These are phyloP conservation scores for Tulasnella sp. DNA, from an alignment of 768 basidiomycete species.

Conservation along the genomic window DNA sequence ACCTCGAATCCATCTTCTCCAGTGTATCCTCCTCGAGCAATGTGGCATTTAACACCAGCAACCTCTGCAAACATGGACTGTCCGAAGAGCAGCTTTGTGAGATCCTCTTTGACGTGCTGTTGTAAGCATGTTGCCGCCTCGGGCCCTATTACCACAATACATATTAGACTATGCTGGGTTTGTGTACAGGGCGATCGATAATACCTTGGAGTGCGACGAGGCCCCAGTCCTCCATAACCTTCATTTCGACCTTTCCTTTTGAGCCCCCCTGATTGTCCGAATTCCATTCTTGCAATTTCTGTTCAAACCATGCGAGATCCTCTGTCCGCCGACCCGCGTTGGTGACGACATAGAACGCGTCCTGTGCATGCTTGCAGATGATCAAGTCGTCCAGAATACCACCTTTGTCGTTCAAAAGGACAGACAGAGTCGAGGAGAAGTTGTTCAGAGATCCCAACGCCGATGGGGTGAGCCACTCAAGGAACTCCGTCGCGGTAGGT, in stretches of 20 bases:
- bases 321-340: constrained; percentile 81
- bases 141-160: constrained; percentile 51
- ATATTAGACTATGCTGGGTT: neutral
- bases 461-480: constrained; percentile 85
- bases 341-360: constrained; percentile 89
- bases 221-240: constrained; percentile 76
- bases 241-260: constrained; percentile 53
- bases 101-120: constrained; percentile 59
- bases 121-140: constrained; percentile 74
- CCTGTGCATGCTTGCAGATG: constrained; percentile 70
- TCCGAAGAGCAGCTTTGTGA: constrained; percentile 70
- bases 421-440: constrained; percentile 76
- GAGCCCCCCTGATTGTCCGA: constrained; percentile 32
- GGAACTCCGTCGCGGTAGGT: constrained; percentile 61
- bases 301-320: constrained; percentile 68
- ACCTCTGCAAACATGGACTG: constrained; percentile 71
- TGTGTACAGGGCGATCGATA: constrained; percentile 18
- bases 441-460: constrained; percentile 56
- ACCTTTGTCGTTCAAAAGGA: constrained; percentile 77
- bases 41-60: constrained; percentile 68
- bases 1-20: constrained; percentile 99
- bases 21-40: constrained; percentile 92
- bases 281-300: constrained; percentile 72
- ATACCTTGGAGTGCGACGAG: constrained; percentile 82
- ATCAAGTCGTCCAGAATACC: constrained; percentile 96